Base-by-base conservation (phyloP, 305 asterid genomes). In the Fraxinus velutina region DNA sequence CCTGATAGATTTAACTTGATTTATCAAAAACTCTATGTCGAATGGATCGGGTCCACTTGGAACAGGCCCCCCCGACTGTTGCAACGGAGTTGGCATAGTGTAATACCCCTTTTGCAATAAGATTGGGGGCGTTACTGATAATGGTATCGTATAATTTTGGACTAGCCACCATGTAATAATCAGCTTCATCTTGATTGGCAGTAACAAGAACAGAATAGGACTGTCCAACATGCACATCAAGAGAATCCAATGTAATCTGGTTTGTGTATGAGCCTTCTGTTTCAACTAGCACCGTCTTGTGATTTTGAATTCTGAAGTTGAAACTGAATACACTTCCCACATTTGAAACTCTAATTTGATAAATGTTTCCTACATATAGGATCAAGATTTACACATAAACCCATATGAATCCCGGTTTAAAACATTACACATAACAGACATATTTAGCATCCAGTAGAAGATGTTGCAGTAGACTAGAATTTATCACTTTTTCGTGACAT, bases 211-310 rank as follows among this genome's bases (percentile, higher is more conserved):
- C 94, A 17, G 97, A 92, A 80, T 90, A 91, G 39, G 97, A 94
- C 55, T 94, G 98, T 36, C 98, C 98, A 2, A 91, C 88, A 81
- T 92, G 97, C 27, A 94, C 90, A 12, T 94, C 98, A 0, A 94
- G 88, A 2, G 97, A 92, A 24, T 85, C 87, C n/a, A 91, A 70
- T 12, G 44, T 8, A 8, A 87, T 88, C 71, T 91, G 94, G 75
- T 87, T 89, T 50, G 95, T 85, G 85, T 92, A 92, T 2, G 97
- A 89, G 32, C 95, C 98, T 70, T 92, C 97, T 0, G 89, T 88
- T 77, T 94, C 98, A 0, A 94, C 97, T 81, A 94, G 52, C 33
- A 90, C 57, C 97, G 92, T 87, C 39, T 13, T 77, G 80, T 94
- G 98, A 6, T 88, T 86, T 57, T 94, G 86, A 24, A 92, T 90